Conservation (phyloP, 371 early-diverging fungal species). For the Rhizopus delemar region DNA sequence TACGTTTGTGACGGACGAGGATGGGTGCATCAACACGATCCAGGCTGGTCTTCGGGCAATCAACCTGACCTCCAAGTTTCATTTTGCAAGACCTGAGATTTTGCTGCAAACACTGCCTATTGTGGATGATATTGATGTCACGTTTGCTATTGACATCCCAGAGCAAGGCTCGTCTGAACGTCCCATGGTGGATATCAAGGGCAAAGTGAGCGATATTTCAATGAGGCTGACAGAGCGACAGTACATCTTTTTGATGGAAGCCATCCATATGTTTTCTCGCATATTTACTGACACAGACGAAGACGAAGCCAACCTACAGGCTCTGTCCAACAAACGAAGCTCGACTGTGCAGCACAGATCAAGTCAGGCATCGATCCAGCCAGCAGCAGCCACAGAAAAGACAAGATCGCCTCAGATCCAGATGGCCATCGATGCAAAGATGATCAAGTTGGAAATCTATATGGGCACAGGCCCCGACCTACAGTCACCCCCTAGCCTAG, state of each 20-base stretch:
- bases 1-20: conserved; percentile 52
- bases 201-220: conserved; percentile 71
- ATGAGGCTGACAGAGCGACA: conserved; percentile 83
- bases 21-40: conserved; percentile 60
- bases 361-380: not conserved
- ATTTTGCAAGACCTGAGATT: conserved; percentile 31
- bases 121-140: conserved; percentile 82
- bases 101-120: conserved; percentile 72
- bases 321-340: not conserved
- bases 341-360: not conserved
- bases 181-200: conserved; percentile 56
- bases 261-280: conserved; percentile 54
- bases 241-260: conserved; percentile 78
- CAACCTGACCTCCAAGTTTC: conserved; percentile 62
- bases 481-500: conserved; percentile 29
- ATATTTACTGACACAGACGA: conserved; percentile 23
- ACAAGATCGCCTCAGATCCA: conserved; percentile 15
- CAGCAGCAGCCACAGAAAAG: not conserved
- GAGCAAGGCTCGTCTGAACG: conserved; percentile 19
- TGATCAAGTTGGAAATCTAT: conserved; percentile 40
- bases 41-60: conserved; percentile 70
- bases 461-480: conserved; percentile 13
- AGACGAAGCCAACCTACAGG: not conserved
- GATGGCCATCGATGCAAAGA: conserved; percentile 21
- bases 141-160: conserved; percentile 59